Evolutionary conservation across 1,139 yeast species (phyloP).

Genomic region (Candida tetrigidarum): DNA sequence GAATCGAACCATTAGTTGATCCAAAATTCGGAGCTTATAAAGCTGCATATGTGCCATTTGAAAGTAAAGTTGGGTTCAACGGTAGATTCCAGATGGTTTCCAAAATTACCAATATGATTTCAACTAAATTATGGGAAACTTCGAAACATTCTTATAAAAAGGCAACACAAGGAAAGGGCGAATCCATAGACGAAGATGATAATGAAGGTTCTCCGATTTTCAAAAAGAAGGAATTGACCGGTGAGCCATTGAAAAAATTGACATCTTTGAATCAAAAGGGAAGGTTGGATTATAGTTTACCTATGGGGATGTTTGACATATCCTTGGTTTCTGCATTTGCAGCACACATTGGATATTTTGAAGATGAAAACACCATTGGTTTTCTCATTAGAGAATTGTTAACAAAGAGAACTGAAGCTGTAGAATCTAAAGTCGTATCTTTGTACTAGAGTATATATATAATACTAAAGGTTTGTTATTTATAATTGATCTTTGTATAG

Average conservation of each 20-base stretch:
- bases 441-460: constrained; percentile 6
- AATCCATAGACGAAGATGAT: constrained; percentile 14
- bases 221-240: constrained; percentile 5
- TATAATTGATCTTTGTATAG: too few species aligned
- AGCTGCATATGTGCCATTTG: constrained; percentile 64
- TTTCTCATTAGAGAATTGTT: constrained; percentile 66
- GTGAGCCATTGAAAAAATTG: constrained; percentile 36
- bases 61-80: constrained; percentile 51
- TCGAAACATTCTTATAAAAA: constrained; percentile 44
- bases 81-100: constrained; percentile 44
- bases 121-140: constrained; percentile 49
- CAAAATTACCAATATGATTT: constrained; percentile 45
- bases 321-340: constrained; percentile 79
- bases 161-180: constrained; percentile 16
- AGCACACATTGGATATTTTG: constrained; percentile 89
- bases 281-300: constrained; percentile 79
- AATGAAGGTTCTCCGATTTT: constrained; percentile 21
- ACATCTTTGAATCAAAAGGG: constrained; percentile 64
- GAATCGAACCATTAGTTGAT: constrained; percentile 80
- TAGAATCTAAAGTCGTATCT: constrained; percentile 28
- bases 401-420: constrained; percentile 23
- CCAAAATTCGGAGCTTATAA: constrained; percentile 56
- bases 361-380: constrained; percentile 82
- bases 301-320: constrained; percentile 80
- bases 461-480: neutral